Conservation (phyloP, 257 asterid species). For the Solanum boliviense region DNA sequence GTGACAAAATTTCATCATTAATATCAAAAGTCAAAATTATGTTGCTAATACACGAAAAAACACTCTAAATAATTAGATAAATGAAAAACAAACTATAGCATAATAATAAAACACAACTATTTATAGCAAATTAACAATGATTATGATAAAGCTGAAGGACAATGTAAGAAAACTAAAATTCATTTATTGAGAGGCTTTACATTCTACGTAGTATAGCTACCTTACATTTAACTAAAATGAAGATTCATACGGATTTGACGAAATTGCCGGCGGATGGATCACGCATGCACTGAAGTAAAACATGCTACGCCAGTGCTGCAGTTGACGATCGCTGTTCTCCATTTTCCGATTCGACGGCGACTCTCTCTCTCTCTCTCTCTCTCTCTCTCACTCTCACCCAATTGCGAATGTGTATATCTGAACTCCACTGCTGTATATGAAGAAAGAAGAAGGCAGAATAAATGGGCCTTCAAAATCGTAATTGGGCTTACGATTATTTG, state of each 20-base stretch:
- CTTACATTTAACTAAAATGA: neutral
- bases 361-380: neutral
- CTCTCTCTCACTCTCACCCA: neutral
- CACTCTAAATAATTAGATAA: too few relatives aligned
- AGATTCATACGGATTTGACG: neutral
- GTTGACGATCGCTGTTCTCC: neutral
- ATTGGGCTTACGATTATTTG: neutral
- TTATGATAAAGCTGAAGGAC: too few relatives aligned
- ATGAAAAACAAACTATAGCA: too few relatives aligned
- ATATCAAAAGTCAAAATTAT: too few relatives aligned
- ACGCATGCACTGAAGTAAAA: neutral
- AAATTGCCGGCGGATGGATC: neutral
- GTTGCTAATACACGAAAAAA: too few relatives aligned
- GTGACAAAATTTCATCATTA: too few relatives aligned
- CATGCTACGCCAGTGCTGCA: neutral
- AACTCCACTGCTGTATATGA: neutral
- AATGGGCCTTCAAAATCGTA: neutral
- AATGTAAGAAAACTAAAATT: too few relatives aligned
- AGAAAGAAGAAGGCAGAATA: neutral
- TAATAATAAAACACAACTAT: too few relatives aligned
- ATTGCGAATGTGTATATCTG: neutral
- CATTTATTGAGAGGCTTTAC: too few relatives aligned
- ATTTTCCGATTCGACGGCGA: neutral
- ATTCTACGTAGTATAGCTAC: neutral
- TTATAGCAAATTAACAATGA: too few relatives aligned